Evolutionary conservation across 2,329 filamentous ascomycete genomes (phyloP).

Genomic region (Hymenoscyphus occultus): DNA sequence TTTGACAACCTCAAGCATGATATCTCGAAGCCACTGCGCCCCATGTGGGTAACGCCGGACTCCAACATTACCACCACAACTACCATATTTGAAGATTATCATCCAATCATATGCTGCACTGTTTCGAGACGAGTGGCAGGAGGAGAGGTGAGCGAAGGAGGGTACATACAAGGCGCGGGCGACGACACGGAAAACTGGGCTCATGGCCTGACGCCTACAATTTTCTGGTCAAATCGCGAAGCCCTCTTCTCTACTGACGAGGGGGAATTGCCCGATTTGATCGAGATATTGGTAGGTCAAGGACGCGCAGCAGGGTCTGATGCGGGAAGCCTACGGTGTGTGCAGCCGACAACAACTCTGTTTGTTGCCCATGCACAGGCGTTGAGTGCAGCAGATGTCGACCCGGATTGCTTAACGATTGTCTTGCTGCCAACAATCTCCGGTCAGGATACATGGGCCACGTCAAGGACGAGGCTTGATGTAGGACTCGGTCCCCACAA

Average conservation of each 20-base stretch:
- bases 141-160: constrained; percentile 65
- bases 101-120: constrained; percentile 80
- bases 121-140: constrained; percentile 70
- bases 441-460: constrained; percentile 43
- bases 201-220: constrained; percentile 66
- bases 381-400: constrained; percentile 10
- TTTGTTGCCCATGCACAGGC: constrained; percentile 27
- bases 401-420: constrained; percentile 33
- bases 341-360: constrained; percentile 32
- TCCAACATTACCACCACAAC: constrained; percentile 46
- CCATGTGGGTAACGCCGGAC: constrained; percentile 77
- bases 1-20: constrained; percentile 51
- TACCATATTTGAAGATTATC: constrained; percentile 54
- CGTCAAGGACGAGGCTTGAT: constrained; percentile 41
- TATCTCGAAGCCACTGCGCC: constrained; percentile 69
- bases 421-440: constrained; percentile 44
- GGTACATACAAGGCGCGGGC: constrained; percentile 90
- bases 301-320: neutral
- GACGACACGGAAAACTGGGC: constrained; percentile 97
- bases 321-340: constrained; percentile 14
- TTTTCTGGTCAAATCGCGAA: constrained; percentile 75
- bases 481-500: constrained; percentile 71
- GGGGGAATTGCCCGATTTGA: constrained; percentile 55
- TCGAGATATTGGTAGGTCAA: constrained; percentile 44
- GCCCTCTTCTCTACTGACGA: constrained; percentile 63